A percentile compares a stretch with the other conserved stretches of the same genome.
Conservation (phyloP, 768 basidiomycete species). For the Mycena olivaceomarginata region DNA sequence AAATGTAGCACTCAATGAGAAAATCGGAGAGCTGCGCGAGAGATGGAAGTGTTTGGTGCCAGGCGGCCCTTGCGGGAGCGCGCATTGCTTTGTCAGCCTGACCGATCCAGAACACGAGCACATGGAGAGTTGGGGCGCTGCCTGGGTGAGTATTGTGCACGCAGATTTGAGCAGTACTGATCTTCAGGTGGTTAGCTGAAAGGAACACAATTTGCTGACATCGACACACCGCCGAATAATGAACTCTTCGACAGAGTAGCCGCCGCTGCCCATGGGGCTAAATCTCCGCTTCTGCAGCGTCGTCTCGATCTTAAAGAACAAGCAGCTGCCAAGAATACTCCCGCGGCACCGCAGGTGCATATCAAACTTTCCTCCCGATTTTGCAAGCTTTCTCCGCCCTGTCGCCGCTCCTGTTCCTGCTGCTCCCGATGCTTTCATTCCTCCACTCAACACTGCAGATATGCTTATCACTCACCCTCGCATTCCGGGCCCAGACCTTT, state of each 20-base stretch:
- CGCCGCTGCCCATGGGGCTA: not conserved
- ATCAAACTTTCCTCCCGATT: slow-evolving; percentile 17
- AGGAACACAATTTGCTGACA: not conserved
- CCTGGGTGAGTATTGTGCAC: slow-evolving; percentile 28
- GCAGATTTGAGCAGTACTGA: not conserved
- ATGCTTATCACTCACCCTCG: slow-evolving; percentile 17
- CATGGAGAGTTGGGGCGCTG: slow-evolving; percentile 43
- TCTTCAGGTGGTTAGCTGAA: not conserved
- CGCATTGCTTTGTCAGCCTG: slow-evolving; percentile 38
- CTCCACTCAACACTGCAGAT: not conserved
- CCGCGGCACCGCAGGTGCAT: not conserved
- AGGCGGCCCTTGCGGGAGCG: slow-evolving; percentile 30
- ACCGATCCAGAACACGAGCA: slow-evolving; percentile 39
- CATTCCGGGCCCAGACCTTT: slow-evolving; percentile 6
- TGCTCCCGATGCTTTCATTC: not conserved
- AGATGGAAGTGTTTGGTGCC: slow-evolving; percentile 41
- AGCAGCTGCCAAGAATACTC: not conserved
- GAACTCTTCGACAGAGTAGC: not conserved
- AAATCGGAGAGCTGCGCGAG: slow-evolving; percentile 34
- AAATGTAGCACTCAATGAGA: slow-evolving; percentile 37
- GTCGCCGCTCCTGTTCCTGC: slow-evolving; percentile 4
- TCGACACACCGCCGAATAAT: not conserved
- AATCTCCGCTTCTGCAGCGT: not conserved
- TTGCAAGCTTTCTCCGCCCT: slow-evolving; percentile 10
- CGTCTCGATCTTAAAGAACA: not conserved